These are phyloP conservation scores for Exserohilum turcica DNA, from an alignment of 2,329 filamentous ascomycete species.

Conservation along the genomic window DNA sequence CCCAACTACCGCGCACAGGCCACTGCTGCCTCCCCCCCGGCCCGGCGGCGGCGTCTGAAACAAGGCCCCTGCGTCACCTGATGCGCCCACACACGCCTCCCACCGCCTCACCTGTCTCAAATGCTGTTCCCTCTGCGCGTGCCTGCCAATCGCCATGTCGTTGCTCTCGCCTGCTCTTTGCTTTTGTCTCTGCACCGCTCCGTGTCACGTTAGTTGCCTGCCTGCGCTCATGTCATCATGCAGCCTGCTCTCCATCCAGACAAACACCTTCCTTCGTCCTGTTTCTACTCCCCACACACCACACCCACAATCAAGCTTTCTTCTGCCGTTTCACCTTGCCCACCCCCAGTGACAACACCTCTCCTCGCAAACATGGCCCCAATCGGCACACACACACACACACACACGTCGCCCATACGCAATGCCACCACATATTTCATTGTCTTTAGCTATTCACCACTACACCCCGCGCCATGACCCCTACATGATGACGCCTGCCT, in stretches of 20 bases:
- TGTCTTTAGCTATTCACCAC: conserved; percentile 2
- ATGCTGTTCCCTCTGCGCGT: neutral
- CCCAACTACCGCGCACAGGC: neutral
- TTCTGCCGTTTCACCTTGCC: too few relatives aligned
- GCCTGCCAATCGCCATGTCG: neutral
- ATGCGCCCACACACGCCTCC: neutral
- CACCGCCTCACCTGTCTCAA: neutral
- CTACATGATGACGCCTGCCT: neutral
- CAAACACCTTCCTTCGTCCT: too few relatives aligned
- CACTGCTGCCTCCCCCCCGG: neutral
- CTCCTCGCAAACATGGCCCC: neutral
- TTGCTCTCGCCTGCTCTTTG: neutral
- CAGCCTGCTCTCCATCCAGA: too few relatives aligned
- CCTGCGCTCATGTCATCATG: too few relatives aligned
- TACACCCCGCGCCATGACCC: conserved; percentile 7
- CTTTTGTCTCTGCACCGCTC: neutral
- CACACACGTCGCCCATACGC: neutral
- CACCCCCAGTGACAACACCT: too few relatives aligned
- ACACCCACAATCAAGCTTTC: too few relatives aligned
- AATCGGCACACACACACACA: too few relatives aligned
- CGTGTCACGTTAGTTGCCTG: neutral
- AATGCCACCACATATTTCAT: conserved; percentile 1
- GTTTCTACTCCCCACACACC: too few relatives aligned
- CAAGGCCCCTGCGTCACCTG: neutral
- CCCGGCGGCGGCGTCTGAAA: neutral